phyloP scores from a whole-genome alignment of 306 rosid genomes.

The Lathyrus aphaca region DNA sequence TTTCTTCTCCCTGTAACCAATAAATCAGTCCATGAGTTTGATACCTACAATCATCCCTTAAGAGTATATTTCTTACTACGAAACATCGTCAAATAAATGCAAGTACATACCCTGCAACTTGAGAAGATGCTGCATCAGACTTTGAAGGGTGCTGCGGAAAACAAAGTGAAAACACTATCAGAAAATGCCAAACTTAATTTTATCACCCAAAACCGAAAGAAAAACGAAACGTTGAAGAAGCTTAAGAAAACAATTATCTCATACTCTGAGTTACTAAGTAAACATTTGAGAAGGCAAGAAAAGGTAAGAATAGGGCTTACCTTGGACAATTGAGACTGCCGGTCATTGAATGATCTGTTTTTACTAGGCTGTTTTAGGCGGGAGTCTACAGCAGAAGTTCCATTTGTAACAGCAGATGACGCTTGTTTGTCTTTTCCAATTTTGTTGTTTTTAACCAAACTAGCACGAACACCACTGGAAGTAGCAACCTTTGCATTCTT shows the following conservation, averaged over 20 bases:
- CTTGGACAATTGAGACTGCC: conserved; percentile 57
- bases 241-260: conserved; percentile 12
- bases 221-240: conserved; percentile 14
- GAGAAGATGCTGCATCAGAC: conserved; percentile 61
- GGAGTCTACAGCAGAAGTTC: conserved; percentile 52
- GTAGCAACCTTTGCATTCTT: conserved; percentile 60
- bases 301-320: conserved; percentile 40
- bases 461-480: conserved; percentile 47
- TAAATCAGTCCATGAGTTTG: conserved; percentile 32
- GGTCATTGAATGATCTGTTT: conserved; percentile 54
- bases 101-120: conserved; percentile 59
- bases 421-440: conserved; percentile 60
- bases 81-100: conserved; percentile 24
- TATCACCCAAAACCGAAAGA: not conserved
- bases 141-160: conserved; percentile 63
- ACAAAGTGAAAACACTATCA: conserved; percentile 41
- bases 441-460: conserved; percentile 56
- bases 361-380: conserved; percentile 56
- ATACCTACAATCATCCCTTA: conserved; percentile 18
- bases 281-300: conserved; percentile 24
- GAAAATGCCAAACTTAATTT: conserved; percentile 31
- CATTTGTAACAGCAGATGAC: conserved; percentile 63
- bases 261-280: conserved; percentile 26
- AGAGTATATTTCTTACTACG: not conserved
- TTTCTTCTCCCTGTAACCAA: conserved; percentile 64